phyloP scores from a whole-genome alignment of 73 alveolate species.

The Blepharisma japonicum region DNA sequence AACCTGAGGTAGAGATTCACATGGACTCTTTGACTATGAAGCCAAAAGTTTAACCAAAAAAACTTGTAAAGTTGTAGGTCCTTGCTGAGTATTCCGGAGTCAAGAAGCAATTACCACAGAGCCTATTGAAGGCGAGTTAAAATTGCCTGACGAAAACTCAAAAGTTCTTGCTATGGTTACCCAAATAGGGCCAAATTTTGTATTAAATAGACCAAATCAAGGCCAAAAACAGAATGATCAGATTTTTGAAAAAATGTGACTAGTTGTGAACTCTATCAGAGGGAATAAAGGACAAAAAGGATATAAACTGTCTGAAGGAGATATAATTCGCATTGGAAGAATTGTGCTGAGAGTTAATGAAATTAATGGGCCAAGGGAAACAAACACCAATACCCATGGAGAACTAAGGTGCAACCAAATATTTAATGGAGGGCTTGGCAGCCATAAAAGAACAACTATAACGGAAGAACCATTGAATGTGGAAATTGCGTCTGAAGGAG shows the following conservation, averaged over 20 bases:
- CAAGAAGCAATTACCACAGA: neutral
- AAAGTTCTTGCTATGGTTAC: no score
- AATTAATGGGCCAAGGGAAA: constrained; percentile 35
- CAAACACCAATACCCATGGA: constrained; percentile 10
- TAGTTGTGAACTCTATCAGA: neutral
- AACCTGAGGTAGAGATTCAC: constrained; percentile 84
- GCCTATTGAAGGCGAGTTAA: no score
- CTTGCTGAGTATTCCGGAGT: constrained; percentile 42
- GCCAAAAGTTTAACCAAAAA: constrained; percentile 57
- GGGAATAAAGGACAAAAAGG: constrained; percentile 31
- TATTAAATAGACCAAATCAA: neutral
- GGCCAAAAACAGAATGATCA: neutral
- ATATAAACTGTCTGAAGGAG: constrained; percentile 52
- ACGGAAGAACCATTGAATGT: constrained; percentile 20
- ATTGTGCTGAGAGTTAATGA: constrained; percentile 66
- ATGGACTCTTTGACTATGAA: constrained; percentile 84
- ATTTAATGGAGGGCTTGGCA: neutral
- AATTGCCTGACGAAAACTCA: no score
- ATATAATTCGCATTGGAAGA: constrained; percentile 76
- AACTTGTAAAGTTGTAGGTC: constrained; percentile 29
- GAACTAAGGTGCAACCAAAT: neutral
- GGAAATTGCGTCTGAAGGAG: constrained; percentile 24
- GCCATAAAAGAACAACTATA: constrained; percentile 7
- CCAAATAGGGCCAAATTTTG: no score
- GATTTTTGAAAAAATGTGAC: constrained; percentile 13